Base-by-base conservation (phyloP, 1,139 yeast species). In the Magnusiomyces clavatus region DNA sequence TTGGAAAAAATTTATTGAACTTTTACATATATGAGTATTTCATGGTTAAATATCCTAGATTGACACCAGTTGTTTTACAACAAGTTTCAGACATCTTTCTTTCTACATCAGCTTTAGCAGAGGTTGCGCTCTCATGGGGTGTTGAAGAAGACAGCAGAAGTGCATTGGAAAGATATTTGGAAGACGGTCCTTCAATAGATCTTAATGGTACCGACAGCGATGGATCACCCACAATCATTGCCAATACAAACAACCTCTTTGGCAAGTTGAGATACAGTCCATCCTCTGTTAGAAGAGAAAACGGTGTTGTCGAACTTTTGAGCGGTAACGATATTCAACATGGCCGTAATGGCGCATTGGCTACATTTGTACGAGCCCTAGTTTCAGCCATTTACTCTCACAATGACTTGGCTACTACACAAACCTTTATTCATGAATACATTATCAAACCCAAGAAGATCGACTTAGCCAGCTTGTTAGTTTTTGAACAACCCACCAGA, bases 401-500 rank as follows among this genome's bases (percentile, higher is more conserved):
- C 12, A 44, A 51, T 36, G 90, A 92, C 45, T 83, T 83, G 63
- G 73, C 68, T 3, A 72, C 73, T 34, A 77, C 88, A 40, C 81
- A 81, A 59, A 61, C 73, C 51, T 90, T 90, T 68, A 83, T 90
- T 55, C 68, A 76, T 52, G 77, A 78, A 60, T 94, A 86, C 64
- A 76, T 92, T 47, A 74, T 90, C 56, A 60, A 58, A 46, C 83
- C 95, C 19, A 80, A 96, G 69, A 82, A 87, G 63, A 69, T 92
- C 44, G 87, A 85, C 56, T 73, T 90, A 53, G 75, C 82, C 41
- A 72, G 80, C 53, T 77, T 90, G 79, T 84, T 92, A 69, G 80
- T 80, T 61, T 88, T 92, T 69, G 81, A 78, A 60, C 84, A 85
- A 64, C 97, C 98, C 47, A 85, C 94, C 19, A 78, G 94, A 66